A percentile compares a stretch with the other conserved stretches of the same genome.
These are phyloP conservation scores for Panellus pusillus DNA, from an alignment of 768 basidiomycete species.

Conservation along the genomic window DNA sequence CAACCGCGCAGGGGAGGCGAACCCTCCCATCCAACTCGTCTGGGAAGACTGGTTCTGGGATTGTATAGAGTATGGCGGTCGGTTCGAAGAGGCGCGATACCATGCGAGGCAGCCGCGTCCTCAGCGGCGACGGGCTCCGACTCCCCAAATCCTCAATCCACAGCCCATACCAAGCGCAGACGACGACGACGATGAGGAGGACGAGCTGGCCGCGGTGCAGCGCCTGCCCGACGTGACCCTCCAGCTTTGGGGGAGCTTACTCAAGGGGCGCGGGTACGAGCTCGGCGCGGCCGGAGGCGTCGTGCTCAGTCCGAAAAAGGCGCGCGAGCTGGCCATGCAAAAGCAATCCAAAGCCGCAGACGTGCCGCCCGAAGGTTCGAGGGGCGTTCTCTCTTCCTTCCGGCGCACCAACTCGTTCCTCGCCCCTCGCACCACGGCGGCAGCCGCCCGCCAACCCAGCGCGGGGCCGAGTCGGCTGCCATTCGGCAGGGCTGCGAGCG, in stretches of 20 bases:
- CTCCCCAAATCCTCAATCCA: neutral
- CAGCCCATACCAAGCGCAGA: conserved; percentile 18
- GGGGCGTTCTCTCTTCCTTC: conserved; percentile 55
- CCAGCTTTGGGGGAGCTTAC: conserved; percentile 69
- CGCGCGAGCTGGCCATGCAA: conserved; percentile 22
- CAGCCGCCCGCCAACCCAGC: neutral
- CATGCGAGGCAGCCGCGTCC: conserved; percentile 60
- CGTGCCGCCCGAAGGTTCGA: neutral
- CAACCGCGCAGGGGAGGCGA: conserved; percentile 65
- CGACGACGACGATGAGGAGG: conserved; percentile 26
- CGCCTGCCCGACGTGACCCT: conserved; percentile 64
- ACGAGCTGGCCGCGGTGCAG: conserved; percentile 49
- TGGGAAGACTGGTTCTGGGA: conserved; percentile 99
- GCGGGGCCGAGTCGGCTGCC: conserved; percentile 22
- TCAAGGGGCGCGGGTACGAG: conserved; percentile 67
- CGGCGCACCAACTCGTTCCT: conserved; percentile 64
- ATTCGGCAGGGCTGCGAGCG: conserved; percentile 1
- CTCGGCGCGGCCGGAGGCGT: conserved; percentile 58
- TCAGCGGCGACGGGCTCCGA: conserved; percentile 41
- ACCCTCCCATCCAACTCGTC: conserved; percentile 61
- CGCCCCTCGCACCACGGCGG: conserved; percentile 13
- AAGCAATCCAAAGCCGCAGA: conserved; percentile 18
- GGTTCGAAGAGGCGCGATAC: conserved; percentile 66
- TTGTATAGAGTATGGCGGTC: conserved; percentile 72
- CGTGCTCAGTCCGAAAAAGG: conserved; percentile 59